Percentiles rank a stretch among this genome's conserved stretches.
Conservation (phyloP, 768 basidiomycete species). For the Pholiota microspora region DNA sequence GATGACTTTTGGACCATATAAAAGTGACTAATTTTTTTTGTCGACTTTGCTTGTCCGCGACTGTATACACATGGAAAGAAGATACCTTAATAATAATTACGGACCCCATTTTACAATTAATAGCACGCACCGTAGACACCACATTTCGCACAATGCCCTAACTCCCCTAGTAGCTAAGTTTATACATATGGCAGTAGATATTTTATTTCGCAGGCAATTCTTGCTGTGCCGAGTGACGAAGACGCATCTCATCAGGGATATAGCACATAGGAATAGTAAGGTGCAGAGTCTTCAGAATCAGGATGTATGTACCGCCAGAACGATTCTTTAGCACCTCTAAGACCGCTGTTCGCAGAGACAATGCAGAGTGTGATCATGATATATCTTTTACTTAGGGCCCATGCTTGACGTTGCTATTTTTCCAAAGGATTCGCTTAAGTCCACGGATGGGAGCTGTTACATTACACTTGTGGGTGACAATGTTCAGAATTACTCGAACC, state of each 20-base stretch:
- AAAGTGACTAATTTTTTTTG: too few relatives aligned
- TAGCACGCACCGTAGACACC: not conserved
- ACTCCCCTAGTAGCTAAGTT: not conserved
- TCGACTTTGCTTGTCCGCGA: too few relatives aligned
- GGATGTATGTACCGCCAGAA: not conserved
- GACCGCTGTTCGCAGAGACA: not conserved
- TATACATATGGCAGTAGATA: not conserved
- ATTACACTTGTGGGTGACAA: too few relatives aligned
- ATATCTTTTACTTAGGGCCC: not conserved
- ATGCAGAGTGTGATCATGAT: not conserved
- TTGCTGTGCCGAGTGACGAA: not conserved
- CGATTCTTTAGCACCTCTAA: not conserved
- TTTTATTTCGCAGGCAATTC: not conserved
- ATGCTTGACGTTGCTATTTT: not conserved
- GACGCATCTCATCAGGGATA: not conserved
- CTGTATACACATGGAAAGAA: not conserved
- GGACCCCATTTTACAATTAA: not conserved
- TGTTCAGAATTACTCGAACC: not conserved
- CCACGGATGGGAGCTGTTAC: not conserved
- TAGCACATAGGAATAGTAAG: too few relatives aligned
- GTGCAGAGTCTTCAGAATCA: too few relatives aligned
- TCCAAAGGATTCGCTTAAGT: not conserved
- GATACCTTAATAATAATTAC: not conserved
- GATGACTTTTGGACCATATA: too few relatives aligned
- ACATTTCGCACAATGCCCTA: not conserved